phyloP scores from a whole-genome alignment of 345 rosid genomes.

The Gossypium stocksii region DNA sequence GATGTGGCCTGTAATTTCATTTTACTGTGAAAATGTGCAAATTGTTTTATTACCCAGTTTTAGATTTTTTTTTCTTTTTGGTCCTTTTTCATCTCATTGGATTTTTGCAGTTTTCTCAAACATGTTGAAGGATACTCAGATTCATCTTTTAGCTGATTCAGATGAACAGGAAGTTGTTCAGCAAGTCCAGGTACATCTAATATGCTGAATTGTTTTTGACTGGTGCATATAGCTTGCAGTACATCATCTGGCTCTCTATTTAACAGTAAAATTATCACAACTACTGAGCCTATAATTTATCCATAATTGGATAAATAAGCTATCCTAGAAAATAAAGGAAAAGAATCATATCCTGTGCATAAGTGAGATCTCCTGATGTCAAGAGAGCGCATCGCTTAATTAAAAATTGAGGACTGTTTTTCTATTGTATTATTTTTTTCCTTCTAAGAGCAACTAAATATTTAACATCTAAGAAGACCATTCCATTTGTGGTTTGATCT shows the following conservation, averaged over 20 bases:
- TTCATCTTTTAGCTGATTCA: slow-evolving; percentile 94
- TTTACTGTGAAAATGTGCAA: background rate
- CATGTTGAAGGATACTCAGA: slow-evolving; percentile 92
- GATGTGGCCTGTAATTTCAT: background rate
- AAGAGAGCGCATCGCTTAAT: background rate
- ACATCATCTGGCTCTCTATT: background rate
- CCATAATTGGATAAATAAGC: background rate
- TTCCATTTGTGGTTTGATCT: background rate
- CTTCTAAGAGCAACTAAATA: background rate
- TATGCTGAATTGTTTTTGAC: background rate
- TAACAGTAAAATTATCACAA: background rate
- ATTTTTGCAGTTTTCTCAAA: slow-evolving; percentile 85
- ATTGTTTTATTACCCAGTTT: background rate
- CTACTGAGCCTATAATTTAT: background rate
- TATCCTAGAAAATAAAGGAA: background rate
- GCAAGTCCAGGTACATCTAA: slow-evolving; percentile 78
- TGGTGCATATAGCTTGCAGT: background rate
- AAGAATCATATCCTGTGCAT: slow-evolving; percentile 5
- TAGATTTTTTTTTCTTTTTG: background rate
- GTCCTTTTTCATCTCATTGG: slow-evolving; percentile 7
- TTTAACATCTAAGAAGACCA: background rate
- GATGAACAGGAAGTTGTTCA: slow-evolving; percentile 95
- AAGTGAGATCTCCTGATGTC: background rate
- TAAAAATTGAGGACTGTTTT: background rate
- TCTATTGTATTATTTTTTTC: no score